Base-by-base conservation (phyloP, 2,329 filamentous ascomycete genomes). In the Trichophyton verrucosum region DNA sequence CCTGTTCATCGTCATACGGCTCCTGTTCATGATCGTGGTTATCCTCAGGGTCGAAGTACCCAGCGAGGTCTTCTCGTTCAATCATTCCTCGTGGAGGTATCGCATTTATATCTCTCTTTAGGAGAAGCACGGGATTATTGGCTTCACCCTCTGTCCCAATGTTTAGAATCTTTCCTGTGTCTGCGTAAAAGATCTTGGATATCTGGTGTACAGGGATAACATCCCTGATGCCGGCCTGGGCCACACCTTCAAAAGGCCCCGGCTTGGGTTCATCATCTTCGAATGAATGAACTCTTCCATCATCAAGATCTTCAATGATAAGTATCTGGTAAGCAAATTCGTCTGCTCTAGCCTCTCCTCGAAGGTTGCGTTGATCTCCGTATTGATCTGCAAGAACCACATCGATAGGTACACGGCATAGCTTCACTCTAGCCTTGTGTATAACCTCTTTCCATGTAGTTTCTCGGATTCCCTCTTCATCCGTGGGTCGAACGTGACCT, bases 391-490 rank as follows among this genome's bases (percentile, higher is more conserved):
- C 22, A 73, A 67, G 63, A 0, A 81, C 71, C 44, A 79, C 70
- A 47, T 81, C 77, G 36, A 86, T 74, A 0, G 85, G 87, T 0
- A 88, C 82, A 56, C 91, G 82, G 67, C 87, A 81, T 9, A 99
- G 78, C 61, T 91, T 89, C 11, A 96, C 84, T 44, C 86, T 83
- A 17, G 91, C 89, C 72, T 97, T 99, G 76, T 97, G 91, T 63
- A 96, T 86, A 46, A 95, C 91, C 71, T 99, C 92, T 71, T 97
- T 94, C 94, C 94, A 97, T 0, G 91, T 87, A 0, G 90, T 78
- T 75, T 85, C 74, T 75, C 87, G 70, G 65, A 85, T 67, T 67
- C 82, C 74, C 71, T 83, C 73, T 74, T 84, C 74, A 66, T 81
- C 77, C 17, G 81, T 78, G 2, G 79, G 76, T 44, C 82, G 75